phyloP scores from a whole-genome alignment of 176 grass and related monocot species.

The Eleusine indica region DNA sequence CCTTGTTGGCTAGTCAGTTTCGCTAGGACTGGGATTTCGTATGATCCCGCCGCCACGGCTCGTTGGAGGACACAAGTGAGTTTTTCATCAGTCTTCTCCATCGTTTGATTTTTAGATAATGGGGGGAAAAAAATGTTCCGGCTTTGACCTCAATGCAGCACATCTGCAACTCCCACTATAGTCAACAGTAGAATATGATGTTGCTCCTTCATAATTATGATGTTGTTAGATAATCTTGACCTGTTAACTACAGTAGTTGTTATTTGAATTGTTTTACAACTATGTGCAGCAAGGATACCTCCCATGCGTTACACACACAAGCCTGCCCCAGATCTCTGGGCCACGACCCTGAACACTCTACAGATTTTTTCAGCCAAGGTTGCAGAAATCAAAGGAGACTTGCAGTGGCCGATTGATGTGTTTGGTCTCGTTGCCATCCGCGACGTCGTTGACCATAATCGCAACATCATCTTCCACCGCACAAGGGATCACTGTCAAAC shows the following conservation, averaged over 20 bases:
- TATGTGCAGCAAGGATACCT: not conserved
- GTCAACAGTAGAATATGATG: not conserved
- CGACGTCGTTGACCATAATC: not conserved
- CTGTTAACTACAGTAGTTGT: not conserved
- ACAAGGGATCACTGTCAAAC: not conserved
- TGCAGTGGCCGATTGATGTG: not conserved
- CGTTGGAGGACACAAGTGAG: not conserved
- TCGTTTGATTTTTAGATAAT: too few relatives aligned
- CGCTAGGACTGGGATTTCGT: not conserved
- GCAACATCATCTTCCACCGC: not conserved
- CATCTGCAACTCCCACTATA: not conserved
- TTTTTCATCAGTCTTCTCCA: not conserved
- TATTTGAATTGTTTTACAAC: not conserved
- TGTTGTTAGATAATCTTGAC: not conserved
- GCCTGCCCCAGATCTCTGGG: not conserved
- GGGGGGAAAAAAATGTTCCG: too few relatives aligned
- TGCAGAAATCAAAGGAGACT: not conserved
- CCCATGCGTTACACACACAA: not conserved
- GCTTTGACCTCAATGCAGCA: too few relatives aligned
- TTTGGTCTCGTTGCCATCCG: conserved; percentile 8
- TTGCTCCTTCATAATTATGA: not conserved
- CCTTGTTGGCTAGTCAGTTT: not conserved
- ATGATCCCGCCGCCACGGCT: not conserved
- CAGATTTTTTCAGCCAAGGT: conserved; percentile 15
- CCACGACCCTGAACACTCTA: not conserved